A percentile compares a stretch with the other conserved stretches of the same genome.
These are phyloP conservation scores for Teratosphaeria viscida DNA, from an alignment of 2,329 filamentous ascomycete species.

Conservation along the genomic window DNA sequence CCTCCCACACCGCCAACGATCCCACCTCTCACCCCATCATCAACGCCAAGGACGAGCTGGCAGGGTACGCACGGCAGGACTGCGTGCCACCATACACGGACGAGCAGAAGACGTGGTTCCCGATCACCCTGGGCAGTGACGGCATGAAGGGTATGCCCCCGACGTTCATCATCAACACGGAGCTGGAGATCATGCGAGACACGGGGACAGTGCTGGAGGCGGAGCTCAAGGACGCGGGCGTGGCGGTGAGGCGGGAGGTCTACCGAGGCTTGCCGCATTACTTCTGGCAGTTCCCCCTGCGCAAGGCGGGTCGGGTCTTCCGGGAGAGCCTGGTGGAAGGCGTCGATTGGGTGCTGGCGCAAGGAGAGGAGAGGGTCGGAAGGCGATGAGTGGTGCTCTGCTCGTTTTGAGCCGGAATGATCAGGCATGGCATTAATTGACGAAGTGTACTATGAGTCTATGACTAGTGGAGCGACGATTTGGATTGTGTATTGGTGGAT, in stretches of 20 bases:
- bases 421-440: neutral
- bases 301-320: slow-evolving; percentile 10
- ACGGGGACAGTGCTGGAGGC: slow-evolving; percentile 43
- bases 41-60: slow-evolving; percentile 6
- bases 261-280: slow-evolving; percentile 33
- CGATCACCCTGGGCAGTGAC: slow-evolving; percentile 12
- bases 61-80: neutral
- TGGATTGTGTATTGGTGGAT: too few relatives aligned
- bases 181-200: slow-evolving; percentile 42
- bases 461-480: too few relatives aligned
- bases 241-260: slow-evolving; percentile 34
- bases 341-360: slow-evolving; percentile 10
- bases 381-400: neutral
- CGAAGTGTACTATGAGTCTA: neutral
- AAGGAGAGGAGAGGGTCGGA: neutral
- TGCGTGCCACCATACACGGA: slow-evolving; percentile 9
- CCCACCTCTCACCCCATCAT: neutral
- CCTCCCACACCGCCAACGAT: neutral
- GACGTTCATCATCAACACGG: slow-evolving; percentile 41
- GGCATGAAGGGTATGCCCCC: slow-evolving; percentile 27
- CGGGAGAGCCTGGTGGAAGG: slow-evolving; percentile 10
- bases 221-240: slow-evolving; percentile 34
- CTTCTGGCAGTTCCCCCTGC: slow-evolving; percentile 23
- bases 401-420: neutral
- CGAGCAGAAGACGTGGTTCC: slow-evolving; percentile 8